Evolutionary conservation across 1,139 yeast genomes (phyloP), one percentile per base, ranked within the genome.

Genomic region (Kurtzmaniella quercitrusa): DNA sequence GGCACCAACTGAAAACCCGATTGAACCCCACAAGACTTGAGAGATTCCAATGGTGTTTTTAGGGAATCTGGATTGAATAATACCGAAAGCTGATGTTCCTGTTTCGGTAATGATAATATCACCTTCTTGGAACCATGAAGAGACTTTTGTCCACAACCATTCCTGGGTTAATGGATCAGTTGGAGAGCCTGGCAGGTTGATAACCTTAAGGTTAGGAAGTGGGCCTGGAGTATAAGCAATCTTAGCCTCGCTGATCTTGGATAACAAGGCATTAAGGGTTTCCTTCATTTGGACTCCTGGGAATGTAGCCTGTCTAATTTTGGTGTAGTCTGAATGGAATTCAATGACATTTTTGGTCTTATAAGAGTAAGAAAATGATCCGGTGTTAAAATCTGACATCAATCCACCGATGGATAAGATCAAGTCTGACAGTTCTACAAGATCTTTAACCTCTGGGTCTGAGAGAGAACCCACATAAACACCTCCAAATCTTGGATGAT

Each of bases 51-150:
- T 54, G 10, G 67, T 57, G 46, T 63, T 57, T 41, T 59, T 58
- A 3, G 73, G 73, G 50, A 59, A 68, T 40, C 60, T 50, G 5
- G 72, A 58, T 52, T 68, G 73, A 27, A 68, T 58, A 12, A 68
- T 68, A 43, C 73, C 73, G 46, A 68, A 68, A n/a, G 72, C 66
- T 10, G 73, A 62, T 12, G 73, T 68, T 41, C 73, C 73, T 17
- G 73, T 67, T 50, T 68, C 73, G 17, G 72, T 59, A 29, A 68
- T 53, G 36, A 68, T 57, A 34, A 66, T 55, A 50, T 68, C 73
- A 42, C 69, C 72, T 45, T 63, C 65, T 42, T 53, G 56, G 50
- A 68, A 66, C 63, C 67, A 68, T 5, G 55, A 48, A 12, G 65
- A 54, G 12, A 67, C 54, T 42, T 59, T 59, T 33, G 62, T 53